Evolutionary conservation across 2,329 filamentous ascomycete species (phyloP).

Genomic region (Paraphoma chrysanthemicola): DNA sequence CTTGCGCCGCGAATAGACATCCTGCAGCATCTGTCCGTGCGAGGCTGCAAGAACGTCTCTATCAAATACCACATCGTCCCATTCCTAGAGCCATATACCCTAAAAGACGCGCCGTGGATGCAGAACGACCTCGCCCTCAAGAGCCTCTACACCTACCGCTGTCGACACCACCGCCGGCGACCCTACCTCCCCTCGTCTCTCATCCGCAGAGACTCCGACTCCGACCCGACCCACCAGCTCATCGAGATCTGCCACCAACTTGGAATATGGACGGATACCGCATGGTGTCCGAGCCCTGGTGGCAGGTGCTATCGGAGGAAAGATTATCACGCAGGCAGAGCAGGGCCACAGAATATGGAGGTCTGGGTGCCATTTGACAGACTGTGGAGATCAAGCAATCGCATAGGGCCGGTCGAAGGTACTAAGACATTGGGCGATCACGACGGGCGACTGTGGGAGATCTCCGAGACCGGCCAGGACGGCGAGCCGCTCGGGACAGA

Average conservation of each 20-base stretch:
- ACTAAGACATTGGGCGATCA: slow-evolving; percentile 41
- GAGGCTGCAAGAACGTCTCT: slow-evolving; percentile 69
- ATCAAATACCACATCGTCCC: slow-evolving; percentile 70
- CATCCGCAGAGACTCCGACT: slow-evolving; percentile 64
- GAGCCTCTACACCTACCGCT: slow-evolving; percentile 67
- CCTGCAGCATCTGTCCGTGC: slow-evolving; percentile 65
- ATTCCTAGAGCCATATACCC: slow-evolving; percentile 56
- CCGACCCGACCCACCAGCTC: slow-evolving; percentile 66
- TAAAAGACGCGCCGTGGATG: slow-evolving; percentile 50
- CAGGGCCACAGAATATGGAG: slow-evolving; percentile 62
- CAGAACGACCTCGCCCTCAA: slow-evolving; percentile 60
- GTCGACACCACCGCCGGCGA: slow-evolving; percentile 66
- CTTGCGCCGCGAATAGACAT: slow-evolving; percentile 62
- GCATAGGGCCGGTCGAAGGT: slow-evolving; percentile 56
- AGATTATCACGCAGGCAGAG: slow-evolving; percentile 64
- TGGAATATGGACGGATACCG: slow-evolving; percentile 67
- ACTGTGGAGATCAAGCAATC: slow-evolving; percentile 65
- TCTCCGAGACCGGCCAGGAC: slow-evolving; percentile 60
- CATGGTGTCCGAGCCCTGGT: slow-evolving; percentile 66
- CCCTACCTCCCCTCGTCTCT: slow-evolving; percentile 65
- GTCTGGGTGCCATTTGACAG: slow-evolving; percentile 70
- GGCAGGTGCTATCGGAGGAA: slow-evolving; percentile 63
- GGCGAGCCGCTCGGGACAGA: slow-evolving; percentile 63
- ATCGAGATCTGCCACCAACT: slow-evolving; percentile 65
- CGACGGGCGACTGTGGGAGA: slow-evolving; percentile 64